These are phyloP conservation scores for Verticillium isaacii DNA, from an alignment of 2,329 filamentous ascomycete species.

Conservation along the genomic window DNA sequence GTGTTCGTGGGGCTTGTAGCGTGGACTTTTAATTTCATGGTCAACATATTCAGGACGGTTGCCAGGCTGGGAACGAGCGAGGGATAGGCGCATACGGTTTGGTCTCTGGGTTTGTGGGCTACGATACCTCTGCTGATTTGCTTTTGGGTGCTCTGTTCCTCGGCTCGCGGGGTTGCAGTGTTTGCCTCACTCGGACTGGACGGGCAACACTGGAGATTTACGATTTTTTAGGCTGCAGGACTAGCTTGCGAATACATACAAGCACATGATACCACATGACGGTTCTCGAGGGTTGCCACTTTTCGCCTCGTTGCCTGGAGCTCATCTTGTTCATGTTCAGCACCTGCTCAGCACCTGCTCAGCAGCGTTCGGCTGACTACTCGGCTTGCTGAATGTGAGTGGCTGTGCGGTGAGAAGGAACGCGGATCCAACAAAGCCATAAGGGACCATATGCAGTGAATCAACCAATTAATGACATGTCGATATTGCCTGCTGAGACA, in stretches of 20 bases:
- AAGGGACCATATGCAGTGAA: too few relatives aligned
- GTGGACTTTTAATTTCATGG: conserved; percentile 87
- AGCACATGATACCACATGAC: too few relatives aligned
- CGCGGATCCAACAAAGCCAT: too few relatives aligned
- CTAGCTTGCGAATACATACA: too few relatives aligned
- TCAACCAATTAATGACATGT: background rate
- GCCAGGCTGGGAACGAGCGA: conserved; percentile 55
- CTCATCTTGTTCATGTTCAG: too few relatives aligned
- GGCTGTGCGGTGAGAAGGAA: too few relatives aligned
- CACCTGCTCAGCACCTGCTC: too few relatives aligned
- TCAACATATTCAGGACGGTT: conserved; percentile 72
- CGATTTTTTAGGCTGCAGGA: too few relatives aligned
- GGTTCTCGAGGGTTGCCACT: too few relatives aligned
- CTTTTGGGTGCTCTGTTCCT: background rate
- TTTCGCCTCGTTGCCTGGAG: too few relatives aligned
- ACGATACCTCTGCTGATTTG: background rate
- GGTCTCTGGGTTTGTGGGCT: background rate
- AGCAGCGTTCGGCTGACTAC: too few relatives aligned
- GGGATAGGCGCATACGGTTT: conserved; percentile 11
- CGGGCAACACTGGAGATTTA: background rate
- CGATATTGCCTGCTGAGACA: background rate
- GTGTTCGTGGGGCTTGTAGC: conserved; percentile 76
- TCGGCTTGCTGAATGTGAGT: too few relatives aligned
- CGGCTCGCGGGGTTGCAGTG: background rate
- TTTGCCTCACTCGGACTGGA: background rate